Base-by-base conservation (phyloP, 768 basidiomycete genomes). In the Suillus americanus region DNA sequence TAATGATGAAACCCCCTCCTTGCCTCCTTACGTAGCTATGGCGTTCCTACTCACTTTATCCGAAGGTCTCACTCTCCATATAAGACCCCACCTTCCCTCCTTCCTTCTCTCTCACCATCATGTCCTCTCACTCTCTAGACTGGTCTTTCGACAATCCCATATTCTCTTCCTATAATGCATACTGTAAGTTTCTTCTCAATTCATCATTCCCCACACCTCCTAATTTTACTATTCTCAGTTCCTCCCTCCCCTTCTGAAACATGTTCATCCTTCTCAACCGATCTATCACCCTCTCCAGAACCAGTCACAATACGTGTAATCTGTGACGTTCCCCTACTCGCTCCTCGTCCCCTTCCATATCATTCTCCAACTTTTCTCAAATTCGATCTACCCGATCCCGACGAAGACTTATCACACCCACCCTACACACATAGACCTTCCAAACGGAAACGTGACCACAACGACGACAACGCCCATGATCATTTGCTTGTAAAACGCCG, bases 301-400 rank as follows among this genome's bases (percentile, higher is more conserved):
- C 74, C 77, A 1, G 68, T 72, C 25, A 38, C 76, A 12, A 67
- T 83, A 51, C 81, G 85, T 65, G 82, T 87, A 75, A 80, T 88
- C 25, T 89, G 86, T 78, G 83, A 87, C 66, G 85, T 86, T 2
- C 89, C 89, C n/a, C 79, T 90, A 62, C 77, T 89, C 66, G 88
- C 87, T 0, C 89, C 89, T 14, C 84, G 84, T 30, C 89, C 89
- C 0, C 83, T 89, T 43, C 89, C 89, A 2, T 89, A 86, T 75
- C 86, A 88, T 62, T 87, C 87, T 12, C 89, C 89, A 33, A 85
- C 83, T 0, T 89, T 89, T 73, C 84, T 90, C 62, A 85, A 88
- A 62, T 89, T 87, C 72, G 86, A 87, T 63, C 77, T 85, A 28
- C 89, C 89, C 0, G 88, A 89, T 76, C 77, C 85, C 9, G 87